phyloP scores from a whole-genome alignment of 257 asterid species.

The Craterostigma plantagineum region DNA sequence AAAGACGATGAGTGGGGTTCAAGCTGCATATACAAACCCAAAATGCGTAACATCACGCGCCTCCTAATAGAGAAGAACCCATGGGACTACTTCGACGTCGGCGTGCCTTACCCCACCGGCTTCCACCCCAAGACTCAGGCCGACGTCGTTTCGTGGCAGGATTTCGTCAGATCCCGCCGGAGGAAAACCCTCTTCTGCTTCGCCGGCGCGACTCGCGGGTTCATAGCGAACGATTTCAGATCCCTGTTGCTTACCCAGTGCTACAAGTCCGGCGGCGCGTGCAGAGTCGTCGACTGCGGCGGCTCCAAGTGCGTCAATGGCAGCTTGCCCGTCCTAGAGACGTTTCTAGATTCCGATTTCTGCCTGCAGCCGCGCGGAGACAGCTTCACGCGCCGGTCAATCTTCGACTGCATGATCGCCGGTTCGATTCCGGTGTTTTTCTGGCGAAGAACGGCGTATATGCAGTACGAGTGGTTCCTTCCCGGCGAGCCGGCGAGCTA shows the following conservation, averaged over 20 bases:
- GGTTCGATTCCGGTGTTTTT: slow-evolving; percentile 84
- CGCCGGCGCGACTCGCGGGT: slow-evolving; percentile 29
- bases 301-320: slow-evolving; percentile 50
- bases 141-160: slow-evolving; percentile 22
- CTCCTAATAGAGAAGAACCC: slow-evolving; percentile 27
- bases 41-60: slow-evolving; percentile 22
- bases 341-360: slow-evolving; percentile 57
- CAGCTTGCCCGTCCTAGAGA: slow-evolving; percentile 32
- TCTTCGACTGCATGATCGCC: slow-evolving; percentile 85
- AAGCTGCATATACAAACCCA: slow-evolving; percentile 37
- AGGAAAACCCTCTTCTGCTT: slow-evolving; percentile 29
- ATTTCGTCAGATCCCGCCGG: slow-evolving; percentile 11
- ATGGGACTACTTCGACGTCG: slow-evolving; percentile 35
- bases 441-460: slow-evolving; percentile 60
- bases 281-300: slow-evolving; percentile 66
- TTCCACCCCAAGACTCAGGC: slow-evolving; percentile 32
- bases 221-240: slow-evolving; percentile 27
- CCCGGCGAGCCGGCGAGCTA: slow-evolving; percentile 49
- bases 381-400: slow-evolving; percentile 58
- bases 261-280: slow-evolving; percentile 27
- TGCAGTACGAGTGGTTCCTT: slow-evolving; percentile 67
- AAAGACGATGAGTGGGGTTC: slow-evolving; percentile 37
- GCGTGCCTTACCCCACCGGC: slow-evolving; percentile 60
- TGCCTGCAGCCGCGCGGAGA: slow-evolving; percentile 90
- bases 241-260: slow-evolving; percentile 5